Percentiles rank a stretch among this genome's conserved stretches.
Evolutionary conservation across 148 eudicot genomes (phyloP).

Genomic region (Heliosperma pusillum): DNA sequence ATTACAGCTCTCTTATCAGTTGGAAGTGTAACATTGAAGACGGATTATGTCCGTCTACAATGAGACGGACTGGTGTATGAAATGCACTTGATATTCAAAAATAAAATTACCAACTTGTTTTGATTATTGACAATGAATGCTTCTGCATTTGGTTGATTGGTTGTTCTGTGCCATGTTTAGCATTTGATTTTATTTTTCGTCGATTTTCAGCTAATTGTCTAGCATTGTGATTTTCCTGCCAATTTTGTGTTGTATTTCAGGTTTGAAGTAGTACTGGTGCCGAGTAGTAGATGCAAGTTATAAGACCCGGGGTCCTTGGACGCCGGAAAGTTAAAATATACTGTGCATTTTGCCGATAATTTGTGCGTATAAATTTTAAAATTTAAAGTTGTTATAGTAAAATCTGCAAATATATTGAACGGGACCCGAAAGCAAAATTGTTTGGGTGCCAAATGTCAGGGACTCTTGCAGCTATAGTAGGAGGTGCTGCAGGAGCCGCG

Average conservation of each 20-base stretch:
- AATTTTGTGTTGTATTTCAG: constrained; percentile 30
- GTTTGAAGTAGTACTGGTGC: constrained; percentile 41
- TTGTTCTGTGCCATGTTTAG: no score
- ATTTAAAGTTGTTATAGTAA: neutral
- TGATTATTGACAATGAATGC: neutral
- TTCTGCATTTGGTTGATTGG: neutral
- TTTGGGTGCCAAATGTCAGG: constrained; percentile 64
- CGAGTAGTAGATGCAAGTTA: neutral
- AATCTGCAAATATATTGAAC: neutral
- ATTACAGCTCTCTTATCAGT: neutral
- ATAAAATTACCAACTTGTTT: neutral
- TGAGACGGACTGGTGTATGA: no score
- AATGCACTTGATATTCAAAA: neutral
- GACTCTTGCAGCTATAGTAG: constrained; percentile 83
- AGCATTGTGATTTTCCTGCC: neutral
- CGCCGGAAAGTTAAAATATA: neutral
- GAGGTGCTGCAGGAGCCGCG: constrained; percentile 99
- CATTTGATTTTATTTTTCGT: neutral
- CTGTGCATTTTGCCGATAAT: neutral
- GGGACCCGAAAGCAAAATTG: neutral
- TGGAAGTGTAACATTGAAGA: no score
- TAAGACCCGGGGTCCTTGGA: neutral
- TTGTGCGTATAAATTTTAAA: neutral
- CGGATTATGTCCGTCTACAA: no score
- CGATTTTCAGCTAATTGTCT: neutral